phyloP scores from a whole-genome alignment of 2,329 filamentous ascomycete species.

The Claviceps monticola region DNA sequence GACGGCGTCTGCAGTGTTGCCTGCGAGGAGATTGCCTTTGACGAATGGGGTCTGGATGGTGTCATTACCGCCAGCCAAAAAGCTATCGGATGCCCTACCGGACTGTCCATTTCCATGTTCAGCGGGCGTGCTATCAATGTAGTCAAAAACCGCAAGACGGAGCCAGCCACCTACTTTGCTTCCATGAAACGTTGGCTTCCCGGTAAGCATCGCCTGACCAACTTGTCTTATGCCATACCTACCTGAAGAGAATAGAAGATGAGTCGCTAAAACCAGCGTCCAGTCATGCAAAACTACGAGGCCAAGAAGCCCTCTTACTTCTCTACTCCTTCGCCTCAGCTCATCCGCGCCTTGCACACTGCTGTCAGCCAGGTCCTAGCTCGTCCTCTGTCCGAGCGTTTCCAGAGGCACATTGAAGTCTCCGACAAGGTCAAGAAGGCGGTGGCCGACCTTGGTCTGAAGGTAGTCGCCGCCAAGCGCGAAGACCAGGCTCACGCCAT shows the following conservation, averaged over 20 bases:
- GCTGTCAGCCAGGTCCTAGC: conserved; percentile 73
- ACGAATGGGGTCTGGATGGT: conserved; percentile 85
- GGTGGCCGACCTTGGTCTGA: conserved; percentile 65
- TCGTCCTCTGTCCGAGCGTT: conserved; percentile 68
- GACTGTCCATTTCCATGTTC: conserved; percentile 86
- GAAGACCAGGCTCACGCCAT: conserved; percentile 94
- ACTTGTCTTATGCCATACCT: background rate
- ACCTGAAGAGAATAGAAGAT: too few species aligned
- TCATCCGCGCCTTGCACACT: conserved; percentile 86
- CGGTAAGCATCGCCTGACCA: conserved; percentile 37
- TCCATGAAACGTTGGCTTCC: conserved; percentile 96
- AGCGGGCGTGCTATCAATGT: conserved; percentile 74
- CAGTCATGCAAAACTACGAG: conserved; percentile 98
- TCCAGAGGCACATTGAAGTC: conserved; percentile 63
- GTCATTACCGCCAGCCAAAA: conserved; percentile 94
- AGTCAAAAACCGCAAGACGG: conserved; percentile 68
- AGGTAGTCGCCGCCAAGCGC: conserved; percentile 71
- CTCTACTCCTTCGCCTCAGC: conserved; percentile 86
- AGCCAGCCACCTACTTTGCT: conserved; percentile 81
- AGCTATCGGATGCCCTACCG: conserved; percentile 89
- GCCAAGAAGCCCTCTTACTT: conserved; percentile 97
- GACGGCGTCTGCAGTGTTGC: conserved; percentile 97
- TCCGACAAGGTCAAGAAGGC: conserved; percentile 81
- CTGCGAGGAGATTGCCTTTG: conserved; percentile 89
- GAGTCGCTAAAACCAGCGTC: background rate